Conservation (phyloP, 2,329 filamentous ascomycete genomes). For the Cercospora canescens region DNA sequence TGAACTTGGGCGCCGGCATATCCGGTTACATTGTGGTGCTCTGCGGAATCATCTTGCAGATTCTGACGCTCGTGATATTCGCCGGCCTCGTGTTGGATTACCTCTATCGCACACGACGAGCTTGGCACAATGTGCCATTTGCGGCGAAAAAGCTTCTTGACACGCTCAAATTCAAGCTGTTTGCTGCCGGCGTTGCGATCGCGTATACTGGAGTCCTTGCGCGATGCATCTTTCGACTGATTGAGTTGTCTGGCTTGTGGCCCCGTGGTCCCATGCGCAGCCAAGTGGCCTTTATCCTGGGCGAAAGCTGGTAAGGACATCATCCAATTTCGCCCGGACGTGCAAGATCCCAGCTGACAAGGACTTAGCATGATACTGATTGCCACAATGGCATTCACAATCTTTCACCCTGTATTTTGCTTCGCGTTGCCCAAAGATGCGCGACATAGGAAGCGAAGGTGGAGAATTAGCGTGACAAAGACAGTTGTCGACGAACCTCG, state of each 20-base stretch:
- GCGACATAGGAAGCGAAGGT: not conserved
- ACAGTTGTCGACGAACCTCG: not conserved
- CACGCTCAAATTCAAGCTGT: constrained; percentile 9
- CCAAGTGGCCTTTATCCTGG: constrained; percentile 2
- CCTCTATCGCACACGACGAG: constrained; percentile 4
- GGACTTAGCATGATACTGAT: constrained; percentile 1
- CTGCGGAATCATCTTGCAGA: not conserved
- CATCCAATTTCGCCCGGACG: not conserved
- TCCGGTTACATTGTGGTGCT: not conserved
- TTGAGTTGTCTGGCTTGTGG: not conserved
- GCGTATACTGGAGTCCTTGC: constrained; percentile 3
- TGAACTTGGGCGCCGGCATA: not conserved
- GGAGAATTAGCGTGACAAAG: not conserved
- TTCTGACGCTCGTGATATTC: constrained; percentile 3
- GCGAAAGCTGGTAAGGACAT: constrained; percentile 8
- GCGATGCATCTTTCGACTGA: not conserved
- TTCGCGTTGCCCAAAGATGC: not conserved
- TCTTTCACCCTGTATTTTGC: constrained; percentile 10
- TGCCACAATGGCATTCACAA: constrained; percentile 4
- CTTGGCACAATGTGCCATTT: constrained; percentile 10
- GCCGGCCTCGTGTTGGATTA: constrained; percentile 7
- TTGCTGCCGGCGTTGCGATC: not conserved
- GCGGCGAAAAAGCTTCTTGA: constrained; percentile 9
- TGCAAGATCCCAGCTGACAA: not conserved
- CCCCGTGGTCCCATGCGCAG: constrained; percentile 1